Percentiles rank a stretch among this genome's conserved stretches.
These are phyloP conservation scores for Aspergillus floridensis DNA, from an alignment of 2,329 filamentous ascomycete species.

Conservation along the genomic window DNA sequence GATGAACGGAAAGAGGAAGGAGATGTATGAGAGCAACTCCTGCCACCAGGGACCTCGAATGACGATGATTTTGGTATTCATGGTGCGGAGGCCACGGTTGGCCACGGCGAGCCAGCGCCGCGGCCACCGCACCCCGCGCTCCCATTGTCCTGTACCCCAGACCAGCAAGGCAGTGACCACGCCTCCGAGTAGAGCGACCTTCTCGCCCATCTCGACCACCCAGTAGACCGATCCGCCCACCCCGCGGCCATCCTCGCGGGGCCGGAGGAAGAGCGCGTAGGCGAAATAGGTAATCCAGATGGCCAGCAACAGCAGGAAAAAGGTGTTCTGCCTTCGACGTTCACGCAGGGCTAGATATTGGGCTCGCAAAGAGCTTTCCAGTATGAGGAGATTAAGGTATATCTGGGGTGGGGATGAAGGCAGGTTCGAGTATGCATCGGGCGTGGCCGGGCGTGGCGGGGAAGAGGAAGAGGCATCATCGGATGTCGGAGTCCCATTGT, in stretches of 20 bases:
- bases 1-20: slow-evolving; percentile 75
- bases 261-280: slow-evolving; percentile 89
- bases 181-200: slow-evolving; percentile 87
- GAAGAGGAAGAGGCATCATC: slow-evolving; percentile 37
- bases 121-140: slow-evolving; percentile 91
- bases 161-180: slow-evolving; percentile 82
- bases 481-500: slow-evolving; percentile 18
- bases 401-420: slow-evolving; percentile 94
- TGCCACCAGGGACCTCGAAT: slow-evolving; percentile 79
- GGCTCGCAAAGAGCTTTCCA: slow-evolving; percentile 87
- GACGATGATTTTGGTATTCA: slow-evolving; percentile 95
- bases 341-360: slow-evolving; percentile 90
- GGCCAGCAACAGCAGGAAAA: slow-evolving; percentile 77
- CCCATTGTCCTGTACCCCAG: slow-evolving; percentile 96
- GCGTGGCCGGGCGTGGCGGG: slow-evolving; percentile 46
- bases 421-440: slow-evolving; percentile 73
- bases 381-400: slow-evolving; percentile 94
- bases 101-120: slow-evolving; percentile 84
- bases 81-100: slow-evolving; percentile 82
- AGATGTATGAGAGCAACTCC: slow-evolving; percentile 69
- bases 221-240: slow-evolving; percentile 94
- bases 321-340: slow-evolving; percentile 84
- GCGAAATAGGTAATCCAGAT: slow-evolving; percentile 81
- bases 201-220: slow-evolving; percentile 86
- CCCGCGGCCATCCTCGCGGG: slow-evolving; percentile 88